Base-by-base conservation (phyloP, 495 filamentous ascomycete genomes). In the Xylona heveae region DNA sequence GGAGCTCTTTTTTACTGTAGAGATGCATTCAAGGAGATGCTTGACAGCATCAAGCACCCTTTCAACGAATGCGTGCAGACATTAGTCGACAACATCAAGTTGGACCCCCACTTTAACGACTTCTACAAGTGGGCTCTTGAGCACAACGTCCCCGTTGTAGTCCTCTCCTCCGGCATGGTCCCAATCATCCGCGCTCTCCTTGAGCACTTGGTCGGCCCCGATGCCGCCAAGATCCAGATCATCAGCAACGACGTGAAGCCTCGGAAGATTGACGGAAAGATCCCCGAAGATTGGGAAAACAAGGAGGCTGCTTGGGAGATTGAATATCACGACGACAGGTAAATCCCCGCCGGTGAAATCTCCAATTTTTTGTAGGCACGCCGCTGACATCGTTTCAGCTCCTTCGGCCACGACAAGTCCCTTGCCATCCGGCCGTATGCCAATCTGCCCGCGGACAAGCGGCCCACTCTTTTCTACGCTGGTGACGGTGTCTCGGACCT, bases 341-440 rank as follows among this genome's bases (percentile, higher is more conserved):
- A 44, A 34, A 41, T 29, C 16, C 24, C 21, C 12, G 16, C 33
- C 12, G 17, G 36, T 18, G 18, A 18, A 3, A n/a, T 16, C 15
- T 18, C 12, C 12, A 20, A 24, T 12, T n/a, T 20, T 9, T n/a
- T 7, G 6, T 27, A 21, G 38, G 51, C 27, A 57, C 38, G 25
- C 28, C 22, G 36, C 22, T 38, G 24, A 21, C 33, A 23, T 30
- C n/a, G n/a, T n/a, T n/a, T n/a, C n/a, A 85, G 78, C 42, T 63
- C 68, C 30, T 88, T 84, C 42, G 85, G 85, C 6, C 85, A 97
- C 42, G 85, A 97, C 61, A 94, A 97, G 63, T 78, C 71, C 19
- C 52, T 81, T 22, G 77, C 78, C 40, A 82, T 97, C 43, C 70
- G 77, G 40, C 77, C 74, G 1, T 94, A 93, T 47, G 67, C 74